Base-by-base conservation (phyloP, 352 stramenopile species). In the Globisporangium okanoganense region DNA sequence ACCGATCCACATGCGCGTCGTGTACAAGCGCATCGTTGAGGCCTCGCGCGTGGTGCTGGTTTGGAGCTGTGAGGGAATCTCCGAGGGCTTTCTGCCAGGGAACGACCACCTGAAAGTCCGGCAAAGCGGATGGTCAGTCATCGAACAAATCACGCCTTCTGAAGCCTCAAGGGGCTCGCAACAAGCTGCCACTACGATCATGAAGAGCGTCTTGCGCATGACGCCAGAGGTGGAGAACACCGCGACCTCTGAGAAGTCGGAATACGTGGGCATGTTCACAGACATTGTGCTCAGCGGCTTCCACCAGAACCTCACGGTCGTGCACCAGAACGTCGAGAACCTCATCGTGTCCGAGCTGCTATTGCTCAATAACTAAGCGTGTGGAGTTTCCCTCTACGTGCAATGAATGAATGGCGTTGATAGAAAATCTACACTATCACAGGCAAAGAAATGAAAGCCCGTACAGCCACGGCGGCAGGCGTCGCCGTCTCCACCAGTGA, bases 281-380 rank as follows among this genome's bases (percentile, higher is more conserved):
- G 52, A 58, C 20, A 20, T 58, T 9, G 38, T 58, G 20, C n/a
- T 58, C 38, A 16, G 29, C 12, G 16, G 25, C 10, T n/a, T 47
- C 38, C 52, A 29, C 35, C 33, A 58, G 33, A 58, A 58, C n/a
- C 3, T 58, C 20, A 8, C 33, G 20, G 48, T 27, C 7, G 7
- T 58, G 35, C 33, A 58, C 20, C 52, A 58, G 12, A 48, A 20
- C 13, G 52, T 29, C 24, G 52, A 58, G 22, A 58, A 58, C 13
- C 7, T 58, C 16, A 20, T 58, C 33, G 6, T 58, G 52, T 48
- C 41, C n/a, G 41, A 48, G 41, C 41, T 27, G 33, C 29, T 35
- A n/a, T n/a, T n/a, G n/a, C n/a, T n/a, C n/a, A n/a, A n/a, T n/a
- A n/a, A n/a, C n/a, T n/a, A n/a, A n/a, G n/a, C n/a, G n/a, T n/a